These are phyloP conservation scores for Talinum fruticosum DNA, from an alignment of 148 eudicot genomes.

Conservation along the genomic window DNA sequence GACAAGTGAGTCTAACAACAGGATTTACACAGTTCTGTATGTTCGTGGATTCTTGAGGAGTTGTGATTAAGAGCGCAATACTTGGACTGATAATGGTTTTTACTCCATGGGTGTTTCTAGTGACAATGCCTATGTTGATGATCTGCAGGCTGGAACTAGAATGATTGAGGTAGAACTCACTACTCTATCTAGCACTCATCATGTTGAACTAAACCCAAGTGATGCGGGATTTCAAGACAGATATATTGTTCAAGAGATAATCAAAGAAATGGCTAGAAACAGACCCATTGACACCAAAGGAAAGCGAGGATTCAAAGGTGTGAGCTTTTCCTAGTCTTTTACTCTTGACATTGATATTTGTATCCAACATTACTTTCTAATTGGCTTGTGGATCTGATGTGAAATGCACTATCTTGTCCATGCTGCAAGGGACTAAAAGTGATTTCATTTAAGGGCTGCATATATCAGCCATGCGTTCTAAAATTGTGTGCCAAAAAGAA, in stretches of 20 bases:
- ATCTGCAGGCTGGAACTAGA: constrained; percentile 77
- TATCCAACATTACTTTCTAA: background rate
- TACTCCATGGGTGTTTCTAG: background rate
- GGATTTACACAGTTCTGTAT: background rate
- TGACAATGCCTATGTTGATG: constrained; percentile 7
- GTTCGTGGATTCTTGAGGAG: background rate
- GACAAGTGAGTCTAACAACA: background rate
- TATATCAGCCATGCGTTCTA: too few relatives aligned
- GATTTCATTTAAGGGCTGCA: background rate
- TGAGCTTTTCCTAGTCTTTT: background rate
- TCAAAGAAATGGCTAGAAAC: constrained; percentile 98
- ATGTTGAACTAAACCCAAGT: constrained; percentile 89
- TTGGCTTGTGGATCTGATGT: background rate
- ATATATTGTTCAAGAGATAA: constrained; percentile 92
- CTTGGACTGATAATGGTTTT: background rate
- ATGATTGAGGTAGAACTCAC: constrained; percentile 89
- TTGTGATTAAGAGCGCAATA: background rate
- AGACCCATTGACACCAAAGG: constrained; percentile 90
- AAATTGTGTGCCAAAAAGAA: too few relatives aligned
- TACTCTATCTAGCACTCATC: constrained; percentile 82
- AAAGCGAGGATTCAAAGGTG: constrained; percentile 88
- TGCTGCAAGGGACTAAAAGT: background rate
- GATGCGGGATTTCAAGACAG: constrained; percentile 98
- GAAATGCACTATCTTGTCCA: background rate
- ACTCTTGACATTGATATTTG: background rate